Base-by-base conservation (phyloP, 164 flowering plant species). In the Taxillus chinensis region DNA sequence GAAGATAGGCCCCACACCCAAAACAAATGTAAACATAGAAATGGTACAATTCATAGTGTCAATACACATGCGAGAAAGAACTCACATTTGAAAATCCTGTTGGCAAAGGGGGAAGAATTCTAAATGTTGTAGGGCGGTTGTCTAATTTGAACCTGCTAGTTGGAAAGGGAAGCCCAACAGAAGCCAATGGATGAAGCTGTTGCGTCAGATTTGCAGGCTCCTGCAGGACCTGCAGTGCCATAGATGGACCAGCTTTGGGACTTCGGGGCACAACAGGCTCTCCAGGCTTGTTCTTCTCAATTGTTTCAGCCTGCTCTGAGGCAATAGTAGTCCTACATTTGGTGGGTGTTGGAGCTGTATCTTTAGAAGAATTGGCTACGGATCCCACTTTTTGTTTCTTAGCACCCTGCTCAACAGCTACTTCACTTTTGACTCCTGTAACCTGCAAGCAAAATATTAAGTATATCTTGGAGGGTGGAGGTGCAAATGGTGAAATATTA, bases 51-150 rank as follows among this genome's bases (percentile, higher is more conserved):
- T 5, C 38, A 55, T 8, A 55, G 8, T 13, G n/a, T 17, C 13
- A 15, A 45, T 49, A 60, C 37, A 59, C 60, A 37, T 55, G 69
- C 27, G 45, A 62, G 64, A 69, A 65, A 66, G 63, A 41, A 64
- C 79, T 77, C 72, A 93, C 98, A 80, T 83, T 76, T 61, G 86
- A 81, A 52, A 93, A 70, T 56, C 77, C 86, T 55, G 77, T 58
- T n/a, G 97, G 98, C 58, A 90, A 71, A 66, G 98, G 96, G 2
- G 96, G 80, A 64, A 75, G 62, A 63, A 90, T 71, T 74, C 68
- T 84, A 68, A 92, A 90, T 64, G 82, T 41, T 3, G 86, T 83
- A 41, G 97, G 87, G 15, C 90, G 93, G 72, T 90, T 86, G 74
- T 90, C 97, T 77, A 90, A 74, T 70, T 86, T 92, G 78, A 82